A percentile compares a stretch with the other conserved stretches of the same genome.
Conservation (phyloP, 1,139 yeast genomes). For the Pneumocystis wakefieldiae region DNA sequence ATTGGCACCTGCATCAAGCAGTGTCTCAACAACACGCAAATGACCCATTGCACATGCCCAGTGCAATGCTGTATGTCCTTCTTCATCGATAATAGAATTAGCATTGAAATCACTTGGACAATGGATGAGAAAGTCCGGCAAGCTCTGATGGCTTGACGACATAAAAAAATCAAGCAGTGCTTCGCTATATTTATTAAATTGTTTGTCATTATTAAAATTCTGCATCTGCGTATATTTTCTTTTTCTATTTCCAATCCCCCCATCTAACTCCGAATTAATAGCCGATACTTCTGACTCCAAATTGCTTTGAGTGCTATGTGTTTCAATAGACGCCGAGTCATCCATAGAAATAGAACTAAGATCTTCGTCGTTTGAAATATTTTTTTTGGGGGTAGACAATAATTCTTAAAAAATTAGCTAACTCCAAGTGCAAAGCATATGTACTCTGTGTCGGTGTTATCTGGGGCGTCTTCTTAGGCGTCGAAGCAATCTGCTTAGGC, state of each 20-base stretch:
- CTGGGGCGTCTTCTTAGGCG: conserved; percentile 13
- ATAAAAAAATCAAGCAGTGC: neutral
- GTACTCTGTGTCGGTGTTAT: neutral
- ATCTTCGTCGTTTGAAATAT: neutral
- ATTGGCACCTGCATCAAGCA: conserved; percentile 53
- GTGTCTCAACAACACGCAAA: conserved; percentile 51
- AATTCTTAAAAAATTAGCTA: neutral
- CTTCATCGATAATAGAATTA: conserved; percentile 78
- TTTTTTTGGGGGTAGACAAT: neutral
- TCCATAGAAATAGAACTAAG: neutral
- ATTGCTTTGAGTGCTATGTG: neutral
- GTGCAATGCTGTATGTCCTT: conserved; percentile 86
- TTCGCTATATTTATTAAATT: neutral
- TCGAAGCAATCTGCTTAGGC: conserved; percentile 32
- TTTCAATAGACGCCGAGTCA: neutral
- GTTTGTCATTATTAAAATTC: neutral
- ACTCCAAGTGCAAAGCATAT: neutral
- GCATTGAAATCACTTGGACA: conserved; percentile 24
- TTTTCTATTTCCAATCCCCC: conserved; percentile 16
- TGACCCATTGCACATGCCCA: conserved; percentile 93
- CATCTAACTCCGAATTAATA: neutral
- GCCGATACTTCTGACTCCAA: neutral
- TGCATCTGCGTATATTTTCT: conserved; percentile 16
- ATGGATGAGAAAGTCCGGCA: neutral
- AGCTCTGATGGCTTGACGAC: neutral